Base-by-base conservation (phyloP, 2,329 filamentous ascomycete species). In the Uncinocarpus reesii region DNA sequence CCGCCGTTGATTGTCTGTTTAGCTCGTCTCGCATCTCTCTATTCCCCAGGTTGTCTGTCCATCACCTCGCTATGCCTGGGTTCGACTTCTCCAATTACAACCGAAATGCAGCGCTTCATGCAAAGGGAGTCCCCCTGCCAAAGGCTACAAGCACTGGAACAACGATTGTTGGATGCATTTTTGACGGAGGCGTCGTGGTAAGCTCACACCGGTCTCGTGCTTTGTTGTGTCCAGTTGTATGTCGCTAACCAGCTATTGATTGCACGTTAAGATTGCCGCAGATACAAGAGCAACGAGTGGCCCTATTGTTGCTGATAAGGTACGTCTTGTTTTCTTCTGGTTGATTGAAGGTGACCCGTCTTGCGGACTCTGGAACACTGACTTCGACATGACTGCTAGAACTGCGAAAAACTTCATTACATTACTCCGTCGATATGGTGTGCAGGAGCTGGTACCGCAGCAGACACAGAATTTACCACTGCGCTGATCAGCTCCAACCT, bases 31-130 rank as follows among this genome's bases (percentile, higher is more conserved):
- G 35, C 44, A 48, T 41, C 55, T 23, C 16, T 47, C 53, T 15
- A 23, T 15, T 15, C 2, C 20, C 6, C 36, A 24, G 2, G 11
- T 13, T 21, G 6, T 34, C 38, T 49, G 50, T 57, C 4, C 59
- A 52, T 67, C 29, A 20, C 24, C 4, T 34, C 26, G n/a, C 64
- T 62, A 98, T 98, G 92, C 83, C 86, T 62, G 89, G 89, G 73
- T 95, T 95, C 78, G 89, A 96, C 75, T 98, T 98, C 78, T 93
- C 88, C 70, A 98, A 98, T 78, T 92, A 96, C 80, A 95, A 95
- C 79, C 87, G 92, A 76, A 98, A 98, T 80, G 81, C 84, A 67
- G 90, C 90, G 56, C 81, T 98, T 59, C 90, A 96, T 69, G 87
- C 90, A 61, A 81, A 84, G 70, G 93, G 93, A 59, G 84, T 96